Base-by-base conservation (phyloP, 306 rosid genomes). In the Vicia villosa region DNA sequence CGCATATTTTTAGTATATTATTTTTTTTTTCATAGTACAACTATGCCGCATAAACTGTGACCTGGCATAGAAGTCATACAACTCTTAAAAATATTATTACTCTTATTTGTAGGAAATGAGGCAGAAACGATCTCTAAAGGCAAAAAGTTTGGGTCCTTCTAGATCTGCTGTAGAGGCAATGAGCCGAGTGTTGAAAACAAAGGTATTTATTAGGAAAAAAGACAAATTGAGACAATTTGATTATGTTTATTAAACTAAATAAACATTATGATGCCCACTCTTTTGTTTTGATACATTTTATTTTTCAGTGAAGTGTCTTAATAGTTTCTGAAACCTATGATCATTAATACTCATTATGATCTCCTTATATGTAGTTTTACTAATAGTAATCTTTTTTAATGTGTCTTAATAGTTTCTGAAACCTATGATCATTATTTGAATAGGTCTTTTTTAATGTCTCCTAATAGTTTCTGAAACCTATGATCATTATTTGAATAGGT, bases 121-220 rank as follows among this genome's bases (percentile, higher is more conserved):
- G 51, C 75, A 75, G 28, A 82, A 74, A 69, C 87, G 79, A 49
- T 81, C 83, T 74, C 72, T 77, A 6, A 81, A 85, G 74, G 83
- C 83, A 40, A 80, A 79, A 68, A 75, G 43, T 51, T 43, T 70
- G 8, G 74, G 86, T 76, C 87, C 93, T 73, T 88, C 90, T 56
- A 88, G 85, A 80, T 85, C 91, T 14, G 86, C 91, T 70, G 89
- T 77, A 7, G 96, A 85, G 86, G 89, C 91, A 46, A 76, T 86
- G 26, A 79, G 80, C 11, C 87, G 84, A 79, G 82, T 83, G 87
- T 72, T 88, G 62, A 77, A 74, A 63, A 84, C 83, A 45, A 88
- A 91, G 92, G 95, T 86, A 68, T 72, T 64, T 58, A 40, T 34
- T 8, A 4, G 64, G 9, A 47, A 5, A 40, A 19, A 1, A 3